Base-by-base conservation (phyloP, 192 early-diverging fungal species). In the Coemansia sp. region DNA sequence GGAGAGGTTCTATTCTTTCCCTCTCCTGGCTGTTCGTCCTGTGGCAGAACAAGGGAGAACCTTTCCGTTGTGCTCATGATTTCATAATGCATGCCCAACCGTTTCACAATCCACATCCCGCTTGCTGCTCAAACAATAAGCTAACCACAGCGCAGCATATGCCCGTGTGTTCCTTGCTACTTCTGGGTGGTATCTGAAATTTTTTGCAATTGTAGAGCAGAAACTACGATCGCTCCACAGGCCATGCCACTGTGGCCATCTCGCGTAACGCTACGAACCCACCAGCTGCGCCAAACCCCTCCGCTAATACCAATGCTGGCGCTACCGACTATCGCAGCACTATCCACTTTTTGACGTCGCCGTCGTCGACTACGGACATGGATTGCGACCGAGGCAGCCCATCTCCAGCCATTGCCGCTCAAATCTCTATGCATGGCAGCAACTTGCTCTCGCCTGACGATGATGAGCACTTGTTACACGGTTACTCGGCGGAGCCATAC, bases 271-370 rank as follows among this genome's bases (percentile, higher is more conserved):
- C 64, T 33, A 27, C 39, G 14, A 46, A 33, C 53, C 35, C 24
- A 6, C 40, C 24, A 31, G 41, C 39, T 6, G 37, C 65, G 41
- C 51, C 31, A 7, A 67, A 57, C 17, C 19, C 65, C 27, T 42
- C 65, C 17, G 27, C 65, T 17, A 67, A 57, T 10, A 41, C 50
- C 40, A 40, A 62, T 46, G 62, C 56, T 17, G 64, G 67, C 54
- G 59, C 63, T 2, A 71, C 72, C 5, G 72, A 82, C 69, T 77
- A 77, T 44, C 79, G 79, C 68, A 82, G 71, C 59, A 74, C 66
- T 56, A 82, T 82, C 56, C 75, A 74, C 40, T 82, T 82, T 59
- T 64, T 82, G 19, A 82, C 79, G n/a, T 68, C 79, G 41, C 74
- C 74, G 31, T 69, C 79, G 36, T 68, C 79, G n/a, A 36, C 67